Conservation (phyloP, 257 asterid genomes). For the Rehmannia glutinosa region DNA sequence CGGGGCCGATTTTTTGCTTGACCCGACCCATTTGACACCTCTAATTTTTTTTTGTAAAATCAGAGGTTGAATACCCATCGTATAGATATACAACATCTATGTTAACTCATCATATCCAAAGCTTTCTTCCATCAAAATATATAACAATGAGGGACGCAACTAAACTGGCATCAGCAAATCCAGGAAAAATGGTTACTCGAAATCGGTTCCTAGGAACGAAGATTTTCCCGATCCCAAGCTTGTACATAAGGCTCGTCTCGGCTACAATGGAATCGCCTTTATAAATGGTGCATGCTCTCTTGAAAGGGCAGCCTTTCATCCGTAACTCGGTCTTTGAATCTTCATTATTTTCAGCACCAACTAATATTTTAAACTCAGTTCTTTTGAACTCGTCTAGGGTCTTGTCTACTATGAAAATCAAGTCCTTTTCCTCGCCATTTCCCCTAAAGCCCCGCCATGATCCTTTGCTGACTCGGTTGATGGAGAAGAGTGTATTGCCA, state of each 20-base stretch:
- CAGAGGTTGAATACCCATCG: no score
- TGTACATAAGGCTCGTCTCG: slow-evolving; percentile 86
- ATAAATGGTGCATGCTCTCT: slow-evolving; percentile 86
- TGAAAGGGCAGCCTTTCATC: slow-evolving; percentile 87
- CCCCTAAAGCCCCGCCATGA: slow-evolving; percentile 68
- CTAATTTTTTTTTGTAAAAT: no score
- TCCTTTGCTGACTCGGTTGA: slow-evolving; percentile 40
- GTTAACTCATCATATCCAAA: slow-evolving; percentile 88
- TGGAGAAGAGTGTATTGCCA: slow-evolving; percentile 46
- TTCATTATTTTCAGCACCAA: slow-evolving; percentile 33
- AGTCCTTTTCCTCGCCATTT: slow-evolving; percentile 34
- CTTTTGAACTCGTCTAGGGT: slow-evolving; percentile 35
- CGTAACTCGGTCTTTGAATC: slow-evolving; percentile 45
- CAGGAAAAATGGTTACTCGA: slow-evolving; percentile 83
- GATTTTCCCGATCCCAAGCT: slow-evolving; percentile 54
- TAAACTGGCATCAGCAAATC: slow-evolving; percentile 48
- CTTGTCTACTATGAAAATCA: slow-evolving; percentile 54
- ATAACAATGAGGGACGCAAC: slow-evolving; percentile 57
- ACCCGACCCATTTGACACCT: no score
- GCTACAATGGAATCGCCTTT: slow-evolving; percentile 68
- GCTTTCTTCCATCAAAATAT: slow-evolving; percentile 69
- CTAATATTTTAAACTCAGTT: slow-evolving; percentile 56
- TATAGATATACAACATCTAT: no score
- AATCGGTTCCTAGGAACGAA: slow-evolving; percentile 74
- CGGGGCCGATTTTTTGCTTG: no score